Evolutionary conservation across 2,329 filamentous ascomycete species (phyloP).

Genomic region (Colletotrichum karsti): DNA sequence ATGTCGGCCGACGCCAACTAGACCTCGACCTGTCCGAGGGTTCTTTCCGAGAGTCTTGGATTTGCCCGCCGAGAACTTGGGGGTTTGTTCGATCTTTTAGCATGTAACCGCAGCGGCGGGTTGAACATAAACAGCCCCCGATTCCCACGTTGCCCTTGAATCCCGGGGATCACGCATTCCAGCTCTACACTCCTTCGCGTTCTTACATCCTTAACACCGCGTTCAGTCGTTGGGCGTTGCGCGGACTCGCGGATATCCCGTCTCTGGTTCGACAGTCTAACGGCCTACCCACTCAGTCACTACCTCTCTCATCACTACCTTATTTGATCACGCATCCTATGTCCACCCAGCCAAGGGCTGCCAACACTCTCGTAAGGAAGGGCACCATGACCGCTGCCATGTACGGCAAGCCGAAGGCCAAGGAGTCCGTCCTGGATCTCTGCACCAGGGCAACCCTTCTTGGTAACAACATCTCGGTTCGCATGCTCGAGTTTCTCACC

Average conservation of each 20-base stretch:
- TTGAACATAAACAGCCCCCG: constrained; percentile 8
- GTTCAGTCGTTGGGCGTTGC: background rate
- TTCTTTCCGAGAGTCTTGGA: background rate
- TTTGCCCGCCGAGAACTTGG: background rate
- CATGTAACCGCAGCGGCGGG: background rate
- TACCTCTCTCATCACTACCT: background rate
- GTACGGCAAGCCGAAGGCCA: constrained; percentile 31
- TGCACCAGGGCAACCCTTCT: constrained; percentile 67
- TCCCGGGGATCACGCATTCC: background rate
- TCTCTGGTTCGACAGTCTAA: background rate
- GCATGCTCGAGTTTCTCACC: constrained; percentile 70
- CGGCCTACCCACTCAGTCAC: background rate
- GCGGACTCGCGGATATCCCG: background rate
- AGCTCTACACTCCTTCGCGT: background rate
- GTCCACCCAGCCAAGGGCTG: background rate
- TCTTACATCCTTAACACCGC: background rate
- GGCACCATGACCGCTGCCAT: constrained; percentile 8
- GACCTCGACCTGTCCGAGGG: constrained; percentile 7
- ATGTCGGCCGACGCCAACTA: constrained; percentile 5
- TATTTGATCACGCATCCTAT: background rate
- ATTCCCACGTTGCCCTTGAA: background rate
- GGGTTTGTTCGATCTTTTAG: background rate
- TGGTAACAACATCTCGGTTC: constrained; percentile 71
- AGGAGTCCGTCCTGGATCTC: constrained; percentile 51
- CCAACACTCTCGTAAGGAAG: background rate